Evolutionary conservation across 2,329 filamentous ascomycete species (phyloP), one percentile per base, ranked within the genome.

Genomic region (Fusarium sarcochroum): DNA sequence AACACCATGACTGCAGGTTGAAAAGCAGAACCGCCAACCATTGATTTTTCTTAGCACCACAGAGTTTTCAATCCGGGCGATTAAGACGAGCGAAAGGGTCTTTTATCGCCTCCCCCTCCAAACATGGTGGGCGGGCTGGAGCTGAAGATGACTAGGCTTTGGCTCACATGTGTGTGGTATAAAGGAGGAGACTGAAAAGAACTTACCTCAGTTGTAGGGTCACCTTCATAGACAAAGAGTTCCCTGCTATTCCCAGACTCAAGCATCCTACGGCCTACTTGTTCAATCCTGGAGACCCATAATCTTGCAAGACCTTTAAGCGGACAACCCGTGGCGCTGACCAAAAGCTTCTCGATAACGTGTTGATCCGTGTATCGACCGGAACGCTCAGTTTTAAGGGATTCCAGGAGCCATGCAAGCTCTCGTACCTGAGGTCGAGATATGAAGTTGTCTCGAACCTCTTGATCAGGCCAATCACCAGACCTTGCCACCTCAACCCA

Each of bases 181-280:
- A 21, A 10, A 10, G 11, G 20, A 13, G 18, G 13, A 56, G 17
- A 55, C 20, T n/a, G 18, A 40, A 34, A 44, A 40, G 18, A 42
- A 49, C 50, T 44, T 35, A 53, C 52, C 27, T 18, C 45, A 17
- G 15, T 58, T 14, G 15, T 18, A 20, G 30, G 20, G 7, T 48
- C n/a, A 7, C 17, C 35, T 46, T 67, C 34, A 21, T 67, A 67
- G 8, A 67, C 25, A 18, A 67, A 34, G 13, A 67, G 48, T 9
- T 25, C 20, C 3, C 2, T 3, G 14, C 41, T 46, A 17, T 40
- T 51, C 1, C 32, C 46, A 13, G 46, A 34, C 13, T 6, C 7
- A n/a, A 66, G 38, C 23, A 21, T 42, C 1, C 9, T 2, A 25
- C 18, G 50, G 6, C 62, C 61, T 10, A 6, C 5, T 7, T 8